These are phyloP conservation scores for Stephanodiscus minutulus DNA, from an alignment of 108 stramenopile genomes.

Conservation along the genomic window DNA sequence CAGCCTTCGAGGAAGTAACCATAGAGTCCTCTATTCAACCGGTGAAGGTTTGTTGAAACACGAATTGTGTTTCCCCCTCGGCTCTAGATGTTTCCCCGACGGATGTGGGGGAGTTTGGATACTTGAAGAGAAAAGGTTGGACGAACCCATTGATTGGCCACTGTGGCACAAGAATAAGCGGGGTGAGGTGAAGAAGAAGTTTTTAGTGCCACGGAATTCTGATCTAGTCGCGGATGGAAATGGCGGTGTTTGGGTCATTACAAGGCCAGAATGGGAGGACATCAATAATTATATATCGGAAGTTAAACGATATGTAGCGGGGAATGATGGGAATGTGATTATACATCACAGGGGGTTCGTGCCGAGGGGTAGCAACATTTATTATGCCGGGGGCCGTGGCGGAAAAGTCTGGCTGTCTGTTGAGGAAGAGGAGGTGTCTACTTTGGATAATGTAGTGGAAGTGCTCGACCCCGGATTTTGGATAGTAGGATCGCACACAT, in stretches of 20 bases:
- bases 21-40: neutral
- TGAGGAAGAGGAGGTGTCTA: neutral
- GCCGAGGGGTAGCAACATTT: neutral
- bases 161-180: neutral
- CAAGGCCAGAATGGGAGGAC: neutral
- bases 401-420: neutral
- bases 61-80: neutral
- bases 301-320: neutral
- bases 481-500: neutral
- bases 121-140: neutral
- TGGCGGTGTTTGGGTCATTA: neutral
- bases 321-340: neutral
- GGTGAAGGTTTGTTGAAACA: neutral
- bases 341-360: neutral
- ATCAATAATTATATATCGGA: constrained; percentile 3
- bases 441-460: neutral
- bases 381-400: neutral
- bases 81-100: neutral
- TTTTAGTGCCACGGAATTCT: neutral
- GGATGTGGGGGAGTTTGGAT: neutral
- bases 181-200: neutral
- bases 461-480: neutral
- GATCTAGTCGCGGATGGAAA: neutral
- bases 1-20: neutral
- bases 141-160: neutral